Evolutionary conservation across 1,284 basidiomycete species (phyloP), one percentile per base, ranked within the genome.

Genomic region (Earliella scabrosa): DNA sequence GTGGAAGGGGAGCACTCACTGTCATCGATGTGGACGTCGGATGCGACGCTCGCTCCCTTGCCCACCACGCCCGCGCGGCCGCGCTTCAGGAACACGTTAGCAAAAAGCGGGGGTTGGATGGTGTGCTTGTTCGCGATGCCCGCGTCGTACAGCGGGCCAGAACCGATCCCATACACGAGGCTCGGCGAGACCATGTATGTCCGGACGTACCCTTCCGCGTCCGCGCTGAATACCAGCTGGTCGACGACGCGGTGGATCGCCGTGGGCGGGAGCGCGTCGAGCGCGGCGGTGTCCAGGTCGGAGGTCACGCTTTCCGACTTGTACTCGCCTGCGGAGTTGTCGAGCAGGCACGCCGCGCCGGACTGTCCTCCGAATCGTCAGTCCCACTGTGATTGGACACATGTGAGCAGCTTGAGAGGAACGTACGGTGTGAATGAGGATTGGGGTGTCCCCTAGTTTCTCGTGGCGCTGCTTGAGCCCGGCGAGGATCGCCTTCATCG

Each of bases 131-230:
- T 72, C 52, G 73, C 67, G 34, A 77, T 58, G 3, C 75, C 76
- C 10, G 68, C 55, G 24, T 77, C 73, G 31, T 71, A 68, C 31
- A 81, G 62, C 21, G 63, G 61, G 1, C 71, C 71, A 2, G 66
- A 59, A 13, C 73, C 69, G 21, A 72, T 47, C 4, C 76, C 76
- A 43, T 73, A 80, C 55, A 80, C 72, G 1, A 68, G 72, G 1
- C 72, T 64, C 14, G 79, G 79, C 26, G 72, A 45, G 29, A 80
- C 61, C 36, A 80, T 66, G 52, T 77, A 74, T 0, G 75, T 68
- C 50, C 65, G 68, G 9, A 66, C 68, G 47, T 78, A 80, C 7
- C 75, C 75, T 61, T 71, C 63, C 27, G 67, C 56, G 52, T 73
- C 68, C 2, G 75, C 76, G 4, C 66, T 61, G 18, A 74, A 64